Evolutionary conservation across 495 filamentous ascomycete species (phyloP), one percentile per base, ranked within the genome.

Genomic region (Daldinia grandis): DNA sequence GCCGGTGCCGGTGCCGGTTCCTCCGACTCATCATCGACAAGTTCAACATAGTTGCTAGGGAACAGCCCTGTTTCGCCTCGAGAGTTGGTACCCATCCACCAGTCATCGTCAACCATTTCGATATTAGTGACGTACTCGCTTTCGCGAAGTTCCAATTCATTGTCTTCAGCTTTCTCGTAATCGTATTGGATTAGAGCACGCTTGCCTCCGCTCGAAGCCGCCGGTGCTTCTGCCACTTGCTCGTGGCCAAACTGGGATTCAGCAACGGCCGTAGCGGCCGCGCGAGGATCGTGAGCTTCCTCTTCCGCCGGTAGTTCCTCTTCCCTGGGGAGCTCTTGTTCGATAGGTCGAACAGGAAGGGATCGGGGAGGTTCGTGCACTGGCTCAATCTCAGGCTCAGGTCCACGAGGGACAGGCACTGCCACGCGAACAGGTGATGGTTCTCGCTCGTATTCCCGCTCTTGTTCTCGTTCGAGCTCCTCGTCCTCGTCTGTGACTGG

Each of bases 101-200:
- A 99, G 76, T 98, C 95, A 51, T 87, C 87, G 68, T 99, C 96
- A 1, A 99, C 93, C 93, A 97, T 96, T 50, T 99, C 93, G 74
- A 99, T 97, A 68, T 97, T 89, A n/a, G 89, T 94, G 37, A 99
- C 90, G 71, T 89, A 88, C 62, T 97, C 93, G 17, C 94, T 93
- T 79, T 99, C 95, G n/a, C 83, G 84, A 4, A 99, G 84, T 62
- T 97, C 92, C 47, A 98, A 83, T 78, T 99, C 95, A 76, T 99
- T 99, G 62, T 97, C 93, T 79, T 99, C 95, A 3, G 92, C 93
- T 76, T 94, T 97, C 66, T 97, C 94, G 71, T 99, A 99, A 75
- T 99, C 96, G 78, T 93, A 99, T 67, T 96, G 91, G 51, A 94
- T 85, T 33, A 97, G 59, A 3, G 95, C 95, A 30, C 87, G 87